Conservation (phyloP, 192 early-diverging fungal genomes). For the Coemansia sp. region DNA sequence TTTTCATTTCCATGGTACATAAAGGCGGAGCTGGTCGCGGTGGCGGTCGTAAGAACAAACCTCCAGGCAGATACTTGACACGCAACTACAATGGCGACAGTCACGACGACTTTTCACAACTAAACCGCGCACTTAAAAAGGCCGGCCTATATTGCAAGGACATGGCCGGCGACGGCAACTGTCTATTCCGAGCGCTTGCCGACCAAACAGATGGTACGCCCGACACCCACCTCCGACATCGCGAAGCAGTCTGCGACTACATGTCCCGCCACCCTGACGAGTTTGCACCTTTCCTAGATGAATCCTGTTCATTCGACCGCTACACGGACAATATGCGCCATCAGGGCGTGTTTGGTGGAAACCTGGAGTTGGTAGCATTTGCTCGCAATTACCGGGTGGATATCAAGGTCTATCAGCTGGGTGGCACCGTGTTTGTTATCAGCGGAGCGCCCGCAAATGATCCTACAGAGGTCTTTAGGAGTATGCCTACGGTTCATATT, state of each 20-base stretch:
- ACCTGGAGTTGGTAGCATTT: conserved; percentile 75
- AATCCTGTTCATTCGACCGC: conserved; percentile 59
- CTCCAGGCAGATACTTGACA: background rate
- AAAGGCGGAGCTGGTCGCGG: background rate
- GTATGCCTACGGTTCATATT: conserved; percentile 62
- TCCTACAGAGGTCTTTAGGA: conserved; percentile 36
- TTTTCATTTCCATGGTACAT: conserved; percentile 3
- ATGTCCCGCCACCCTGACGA: conserved; percentile 61
- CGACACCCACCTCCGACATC: conserved; percentile 57
- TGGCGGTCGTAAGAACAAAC: background rate
- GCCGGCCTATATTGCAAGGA: conserved; percentile 65
- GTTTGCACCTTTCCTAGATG: conserved; percentile 69
- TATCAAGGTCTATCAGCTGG: conserved; percentile 72
- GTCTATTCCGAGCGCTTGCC: conserved; percentile 67
- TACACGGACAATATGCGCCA: conserved; percentile 65
- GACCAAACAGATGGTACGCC: conserved; percentile 70
- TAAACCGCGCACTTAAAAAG: conserved; percentile 59
- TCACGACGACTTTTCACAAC: conserved; percentile 45
- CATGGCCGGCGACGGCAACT: conserved; percentile 76
- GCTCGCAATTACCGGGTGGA: conserved; percentile 64
- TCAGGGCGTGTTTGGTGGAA: conserved; percentile 68
- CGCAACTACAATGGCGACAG: conserved; percentile 1
- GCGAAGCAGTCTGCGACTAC: conserved; percentile 65
- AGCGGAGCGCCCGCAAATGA: conserved; percentile 59
- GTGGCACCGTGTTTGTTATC: conserved; percentile 70